Evolutionary conservation across 306 rosid genomes (phyloP).

Genomic region (Echinosophora koreensis): DNA sequence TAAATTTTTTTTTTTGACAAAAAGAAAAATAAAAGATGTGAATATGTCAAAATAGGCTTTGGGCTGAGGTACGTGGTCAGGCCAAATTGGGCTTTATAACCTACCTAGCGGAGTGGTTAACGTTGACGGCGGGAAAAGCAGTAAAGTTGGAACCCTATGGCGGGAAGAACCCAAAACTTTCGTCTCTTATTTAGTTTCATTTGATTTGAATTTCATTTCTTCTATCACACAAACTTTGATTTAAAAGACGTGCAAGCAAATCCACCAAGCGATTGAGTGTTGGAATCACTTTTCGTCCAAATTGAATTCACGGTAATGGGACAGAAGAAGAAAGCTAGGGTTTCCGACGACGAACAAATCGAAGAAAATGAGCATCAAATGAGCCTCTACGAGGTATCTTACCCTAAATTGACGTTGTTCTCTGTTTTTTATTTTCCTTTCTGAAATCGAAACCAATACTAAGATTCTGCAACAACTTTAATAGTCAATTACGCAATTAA

Average conservation of each 20-base stretch:
- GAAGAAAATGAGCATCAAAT: constrained; percentile 33
- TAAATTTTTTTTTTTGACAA: too few relatives aligned
- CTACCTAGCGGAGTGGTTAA: too few relatives aligned
- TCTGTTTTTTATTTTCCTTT: background rate
- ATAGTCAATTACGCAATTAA: too few relatives aligned
- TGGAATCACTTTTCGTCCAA: constrained; percentile 7
- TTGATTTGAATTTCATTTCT: background rate
- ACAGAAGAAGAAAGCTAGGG: constrained; percentile 64
- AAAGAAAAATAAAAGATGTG: too few relatives aligned
- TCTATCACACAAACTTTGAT: background rate
- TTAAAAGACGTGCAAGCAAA: constrained; percentile 11
- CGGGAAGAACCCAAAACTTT: constrained; percentile 40
- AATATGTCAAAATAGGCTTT: background rate
- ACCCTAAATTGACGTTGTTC: background rate
- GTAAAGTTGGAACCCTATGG: constrained; percentile 27
- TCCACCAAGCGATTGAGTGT: constrained; percentile 20
- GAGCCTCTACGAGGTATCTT: constrained; percentile 69
- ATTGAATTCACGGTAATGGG: constrained; percentile 48
- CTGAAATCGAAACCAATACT: background rate
- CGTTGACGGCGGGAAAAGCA: constrained; percentile 42
- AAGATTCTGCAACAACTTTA: background rate
- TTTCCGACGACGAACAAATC: constrained; percentile 59
- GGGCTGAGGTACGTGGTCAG: background rate
- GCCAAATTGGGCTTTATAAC: background rate
- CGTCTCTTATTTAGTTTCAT: background rate